These are phyloP conservation scores for Globomyces pollinis-pini DNA, from an alignment of 192 early-diverging fungal species.

Conservation along the genomic window DNA sequence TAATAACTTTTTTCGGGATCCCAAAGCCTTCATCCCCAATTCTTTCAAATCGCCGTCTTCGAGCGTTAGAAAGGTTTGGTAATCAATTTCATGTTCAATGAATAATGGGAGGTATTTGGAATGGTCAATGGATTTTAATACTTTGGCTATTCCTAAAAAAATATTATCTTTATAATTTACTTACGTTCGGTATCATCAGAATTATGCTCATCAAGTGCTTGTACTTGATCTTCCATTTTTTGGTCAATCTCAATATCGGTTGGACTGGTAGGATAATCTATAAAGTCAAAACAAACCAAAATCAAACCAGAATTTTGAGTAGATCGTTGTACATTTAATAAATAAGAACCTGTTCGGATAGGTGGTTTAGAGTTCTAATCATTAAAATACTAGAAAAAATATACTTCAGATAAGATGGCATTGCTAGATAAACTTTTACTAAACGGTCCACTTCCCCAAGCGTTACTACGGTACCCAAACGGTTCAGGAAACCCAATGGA, in stretches of 20 bases:
- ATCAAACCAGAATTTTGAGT: not conserved
- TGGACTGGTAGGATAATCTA: conserved; percentile 1
- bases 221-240: conserved; percentile 25
- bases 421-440: conserved; percentile 4
- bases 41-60: conserved; percentile 40
- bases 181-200: conserved; percentile 19
- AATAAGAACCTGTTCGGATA: not conserved
- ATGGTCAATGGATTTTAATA: conserved; percentile 34
- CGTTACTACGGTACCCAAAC: not conserved
- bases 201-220: conserved; percentile 16
- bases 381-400: not conserved
- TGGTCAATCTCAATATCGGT: conserved; percentile 10
- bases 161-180: not conserved
- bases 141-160: conserved; percentile 13
- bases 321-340: not conserved
- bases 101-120: conserved; percentile 30
- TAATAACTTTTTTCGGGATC: conserved; percentile 40
- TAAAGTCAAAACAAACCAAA: not conserved
- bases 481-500: not conserved
- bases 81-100: conserved; percentile 44
- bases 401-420: conserved; percentile 4
- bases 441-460: not conserved
- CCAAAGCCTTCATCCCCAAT: conserved; percentile 42
- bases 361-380: not conserved
- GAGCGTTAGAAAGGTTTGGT: conserved; percentile 33